Evolutionary conservation across 2,329 filamentous ascomycete species (phyloP), one percentile per base, ranked within the genome.

Genomic region (Aureobasidium lini): DNA sequence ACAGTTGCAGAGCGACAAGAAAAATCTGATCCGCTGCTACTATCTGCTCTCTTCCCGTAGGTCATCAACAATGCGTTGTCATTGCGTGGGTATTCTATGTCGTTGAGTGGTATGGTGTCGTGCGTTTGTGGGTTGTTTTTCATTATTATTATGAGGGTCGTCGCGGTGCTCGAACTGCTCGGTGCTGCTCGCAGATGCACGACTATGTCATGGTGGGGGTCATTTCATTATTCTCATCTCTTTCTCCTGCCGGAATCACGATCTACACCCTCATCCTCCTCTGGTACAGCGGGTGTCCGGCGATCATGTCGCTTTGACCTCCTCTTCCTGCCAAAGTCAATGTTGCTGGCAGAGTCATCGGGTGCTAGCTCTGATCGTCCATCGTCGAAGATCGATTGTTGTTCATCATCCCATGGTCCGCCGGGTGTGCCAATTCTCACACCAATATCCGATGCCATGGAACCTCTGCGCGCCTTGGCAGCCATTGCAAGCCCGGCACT

Each of bases 301-400:
- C 47, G 46, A 4, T 53, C 40, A 42, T 90, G 47, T 39, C 40
- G 47, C 61, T 85, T 79, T 64, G 87, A 78, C 73, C 89, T 85
- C 63, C 81, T 83, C 66, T 84, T 81, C 68, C 85, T 77, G 77
- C 87, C 88, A 43, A 85, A 88, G 68, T 84, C 86, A 61, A 93
- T 89, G 69, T 92, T 91, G 72, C 88, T 91, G 28, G 89, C 89
- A 58, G 83, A 87, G 71, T 93, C 89, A 67, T 93, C 89, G 0
- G 89, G 89, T 65, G 85, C 85, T 50, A 93, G 77, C 65, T 77
- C 76, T 42, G 73, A 77, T 61, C 72, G 68, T 44, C 72, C 67
- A 52, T 76, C 77, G 28, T 75, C 73, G 31, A 73, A 61, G 63
- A 61, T 50, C 3, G 47, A 59, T 10, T 68, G 61, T 28, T 68